Conservation (phyloP, 1,284 basidiomycete species). For the Tylopilus orsonianus region DNA sequence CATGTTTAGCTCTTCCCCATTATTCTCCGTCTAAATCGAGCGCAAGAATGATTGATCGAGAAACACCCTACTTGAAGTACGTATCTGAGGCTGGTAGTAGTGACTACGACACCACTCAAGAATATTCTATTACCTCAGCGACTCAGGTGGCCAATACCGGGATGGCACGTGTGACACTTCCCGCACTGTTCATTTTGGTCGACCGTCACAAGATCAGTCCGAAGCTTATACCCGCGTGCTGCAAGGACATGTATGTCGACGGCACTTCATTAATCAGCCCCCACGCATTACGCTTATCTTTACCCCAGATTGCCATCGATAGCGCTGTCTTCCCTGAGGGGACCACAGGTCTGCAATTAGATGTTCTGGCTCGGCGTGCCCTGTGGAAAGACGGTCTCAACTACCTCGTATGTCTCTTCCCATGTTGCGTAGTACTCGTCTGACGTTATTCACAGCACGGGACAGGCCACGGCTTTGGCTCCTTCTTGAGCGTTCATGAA, state of each 20-base stretch:
- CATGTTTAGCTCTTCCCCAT: conserved; percentile 75
- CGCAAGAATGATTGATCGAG: conserved; percentile 72
- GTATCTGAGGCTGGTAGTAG: conserved; percentile 28
- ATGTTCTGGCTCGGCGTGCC: conserved; percentile 82
- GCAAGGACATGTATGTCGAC: conserved; percentile 83
- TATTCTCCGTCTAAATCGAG: conserved; percentile 79
- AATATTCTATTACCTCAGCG: conserved; percentile 45
- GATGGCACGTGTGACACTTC: conserved; percentile 95
- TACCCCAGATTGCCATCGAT: conserved; percentile 83
- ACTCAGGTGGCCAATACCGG: conserved; percentile 87
- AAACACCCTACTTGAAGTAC: conserved; percentile 88
- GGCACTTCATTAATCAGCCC: conserved; percentile 19
- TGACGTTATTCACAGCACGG: conserved; percentile 57
- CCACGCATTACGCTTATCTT: conserved; percentile 17
- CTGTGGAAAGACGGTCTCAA: conserved; percentile 90
- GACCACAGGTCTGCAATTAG: conserved; percentile 78
- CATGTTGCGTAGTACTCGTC: conserved; percentile 5
- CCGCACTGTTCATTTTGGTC: conserved; percentile 87
- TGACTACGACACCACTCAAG: conserved; percentile 20
- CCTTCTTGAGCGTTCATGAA: conserved; percentile 79
- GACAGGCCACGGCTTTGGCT: conserved; percentile 82
- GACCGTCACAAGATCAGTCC: conserved; percentile 76
- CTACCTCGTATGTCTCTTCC: conserved; percentile 57
- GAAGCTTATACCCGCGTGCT: conserved; percentile 93
- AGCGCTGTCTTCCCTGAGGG: conserved; percentile 86